phyloP scores from a whole-genome alignment of 192 early-diverging fungal species.

The Backusella sp. region DNA sequence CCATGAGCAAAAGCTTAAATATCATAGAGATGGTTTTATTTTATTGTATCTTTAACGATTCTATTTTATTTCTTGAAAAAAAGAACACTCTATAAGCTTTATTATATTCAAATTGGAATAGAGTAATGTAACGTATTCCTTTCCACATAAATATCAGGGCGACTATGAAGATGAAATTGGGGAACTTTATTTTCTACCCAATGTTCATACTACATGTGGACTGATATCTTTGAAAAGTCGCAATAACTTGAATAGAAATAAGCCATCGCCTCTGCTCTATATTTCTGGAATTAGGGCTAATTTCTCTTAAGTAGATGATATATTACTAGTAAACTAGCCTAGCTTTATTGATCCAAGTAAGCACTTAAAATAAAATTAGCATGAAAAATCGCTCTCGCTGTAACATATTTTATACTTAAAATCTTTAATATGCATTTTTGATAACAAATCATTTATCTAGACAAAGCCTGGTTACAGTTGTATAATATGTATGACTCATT shows the following conservation, averaged over 20 bases:
- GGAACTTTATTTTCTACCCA: no score
- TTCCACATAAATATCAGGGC: no score
- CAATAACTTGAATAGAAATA: no score
- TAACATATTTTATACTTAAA: neutral
- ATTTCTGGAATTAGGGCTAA: neutral
- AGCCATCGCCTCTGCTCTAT: neutral
- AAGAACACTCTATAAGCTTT: no score
- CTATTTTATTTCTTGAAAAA: neutral
- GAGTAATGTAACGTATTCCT: no score
- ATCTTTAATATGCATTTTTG: neutral
- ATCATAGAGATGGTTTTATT: neutral
- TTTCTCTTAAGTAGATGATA: neutral
- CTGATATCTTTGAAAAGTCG: no score
- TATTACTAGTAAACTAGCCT: neutral
- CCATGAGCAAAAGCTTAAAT: neutral
- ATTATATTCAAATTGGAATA: neutral
- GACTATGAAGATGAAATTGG: neutral
- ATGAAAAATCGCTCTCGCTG: neutral
- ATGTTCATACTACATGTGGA: no score
- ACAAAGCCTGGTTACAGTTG: neutral
- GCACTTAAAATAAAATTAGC: neutral
- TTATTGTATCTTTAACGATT: neutral
- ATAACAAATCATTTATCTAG: neutral
- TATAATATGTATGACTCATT: neutral
- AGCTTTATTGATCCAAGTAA: neutral